phyloP scores from a whole-genome alignment of 352 stramenopile species.

The Elongisporangium senticosum region DNA sequence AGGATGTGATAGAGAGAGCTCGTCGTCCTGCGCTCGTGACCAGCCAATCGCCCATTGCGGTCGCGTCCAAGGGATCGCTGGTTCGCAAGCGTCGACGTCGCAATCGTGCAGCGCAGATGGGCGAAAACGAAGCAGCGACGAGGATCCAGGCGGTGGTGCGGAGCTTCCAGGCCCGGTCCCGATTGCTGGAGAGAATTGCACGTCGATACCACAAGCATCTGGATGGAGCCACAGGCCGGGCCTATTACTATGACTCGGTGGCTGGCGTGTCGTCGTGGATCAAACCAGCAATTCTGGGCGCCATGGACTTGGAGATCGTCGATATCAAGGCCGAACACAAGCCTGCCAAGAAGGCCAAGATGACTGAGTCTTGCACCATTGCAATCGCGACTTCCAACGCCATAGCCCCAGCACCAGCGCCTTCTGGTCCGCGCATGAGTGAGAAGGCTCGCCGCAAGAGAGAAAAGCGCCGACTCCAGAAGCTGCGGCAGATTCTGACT shows the following conservation, averaged over 20 bases:
- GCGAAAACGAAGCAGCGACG: conserved; percentile 29
- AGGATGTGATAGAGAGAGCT: conserved; percentile 18
- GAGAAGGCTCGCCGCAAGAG: conserved; percentile 52
- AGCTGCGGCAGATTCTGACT: conserved; percentile 41
- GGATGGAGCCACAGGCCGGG: conserved; percentile 25
- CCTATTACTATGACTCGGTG: conserved; percentile 71
- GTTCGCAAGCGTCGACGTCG: conserved; percentile 2
- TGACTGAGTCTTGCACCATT: neutral
- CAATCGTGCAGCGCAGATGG: neutral
- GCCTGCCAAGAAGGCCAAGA: neutral
- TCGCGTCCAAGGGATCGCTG: neutral
- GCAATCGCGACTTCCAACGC: neutral
- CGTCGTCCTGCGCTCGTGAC: conserved; percentile 3
- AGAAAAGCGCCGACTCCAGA: conserved; percentile 57
- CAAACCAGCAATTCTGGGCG: conserved; percentile 48
- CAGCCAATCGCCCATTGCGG: neutral
- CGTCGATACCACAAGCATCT: conserved; percentile 58
- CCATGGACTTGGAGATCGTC: conserved; percentile 45
- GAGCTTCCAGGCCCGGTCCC: conserved; percentile 37
- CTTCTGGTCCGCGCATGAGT: conserved; percentile 26
- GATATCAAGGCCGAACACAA: conserved; percentile 3
- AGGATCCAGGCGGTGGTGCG: conserved; percentile 63
- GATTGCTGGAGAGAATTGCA: conserved; percentile 30
- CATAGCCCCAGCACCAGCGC: neutral
- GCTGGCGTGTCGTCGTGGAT: conserved; percentile 44